Percentiles rank a stretch among this genome's conserved stretches.
These are phyloP conservation scores for Clonostachys rosea DNA, from an alignment of 2,329 filamentous ascomycete genomes.

Conservation along the genomic window DNA sequence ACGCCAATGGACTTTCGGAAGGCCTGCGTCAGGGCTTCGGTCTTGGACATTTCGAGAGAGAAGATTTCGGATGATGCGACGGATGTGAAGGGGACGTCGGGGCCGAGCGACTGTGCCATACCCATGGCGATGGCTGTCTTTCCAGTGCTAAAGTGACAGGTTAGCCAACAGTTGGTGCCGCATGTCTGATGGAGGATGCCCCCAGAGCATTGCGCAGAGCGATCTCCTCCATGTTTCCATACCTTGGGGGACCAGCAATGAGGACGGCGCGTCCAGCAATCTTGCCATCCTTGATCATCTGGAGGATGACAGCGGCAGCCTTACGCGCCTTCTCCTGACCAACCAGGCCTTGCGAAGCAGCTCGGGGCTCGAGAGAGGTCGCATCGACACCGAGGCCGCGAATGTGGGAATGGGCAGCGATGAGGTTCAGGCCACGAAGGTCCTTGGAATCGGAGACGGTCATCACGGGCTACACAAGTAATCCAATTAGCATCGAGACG, in stretches of 20 bases:
- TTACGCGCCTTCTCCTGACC: conserved; percentile 96
- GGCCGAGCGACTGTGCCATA: conserved; percentile 91
- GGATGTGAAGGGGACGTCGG: conserved; percentile 95
- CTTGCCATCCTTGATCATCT: conserved; percentile 99
- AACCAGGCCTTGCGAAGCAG: conserved; percentile 85
- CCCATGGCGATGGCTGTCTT: conserved; percentile 99
- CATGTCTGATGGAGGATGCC: too few relatives aligned
- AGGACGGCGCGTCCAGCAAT: conserved; percentile 93
- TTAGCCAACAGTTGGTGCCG: neutral
- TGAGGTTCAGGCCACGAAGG: conserved; percentile 92
- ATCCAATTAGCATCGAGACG: too few relatives aligned
- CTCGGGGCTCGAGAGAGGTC: conserved; percentile 82
- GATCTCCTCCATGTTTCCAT: conserved; percentile 9
- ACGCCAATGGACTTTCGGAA: conserved; percentile 98
- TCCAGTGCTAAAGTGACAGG: conserved; percentile 62
- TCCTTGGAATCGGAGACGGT: conserved; percentile 95
- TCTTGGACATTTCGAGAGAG: conserved; percentile 99
- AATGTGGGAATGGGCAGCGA: conserved; percentile 97
- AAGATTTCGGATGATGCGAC: conserved; percentile 96
- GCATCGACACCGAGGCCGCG: conserved; percentile 90
- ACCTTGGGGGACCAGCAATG: conserved; percentile 89
- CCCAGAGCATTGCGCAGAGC: conserved; percentile 8
- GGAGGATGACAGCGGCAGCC: conserved; percentile 90
- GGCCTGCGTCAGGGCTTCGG: conserved; percentile 95
- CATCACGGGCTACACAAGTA: conserved; percentile 43